phyloP scores from a whole-genome alignment of 202 grass and related monocot genomes.

The Brachypodium distachyon region DNA sequence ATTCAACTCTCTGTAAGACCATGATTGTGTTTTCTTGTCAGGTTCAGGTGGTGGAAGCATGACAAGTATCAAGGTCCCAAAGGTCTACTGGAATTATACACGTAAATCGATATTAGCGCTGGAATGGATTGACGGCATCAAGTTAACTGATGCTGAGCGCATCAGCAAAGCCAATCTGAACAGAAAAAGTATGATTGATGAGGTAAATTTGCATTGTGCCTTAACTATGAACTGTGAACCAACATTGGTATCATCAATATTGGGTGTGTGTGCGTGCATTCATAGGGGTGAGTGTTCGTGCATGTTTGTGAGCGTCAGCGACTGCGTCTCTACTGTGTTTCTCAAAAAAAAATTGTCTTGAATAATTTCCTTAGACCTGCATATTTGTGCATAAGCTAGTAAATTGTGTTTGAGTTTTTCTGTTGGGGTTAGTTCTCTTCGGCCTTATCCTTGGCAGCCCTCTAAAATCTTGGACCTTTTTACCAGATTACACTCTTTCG shows the following conservation, averaged over 20 bases:
- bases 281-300: too few relatives aligned
- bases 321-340: too few relatives aligned
- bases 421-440: too few relatives aligned
- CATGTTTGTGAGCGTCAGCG: too few relatives aligned
- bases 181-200: conserved; percentile 73
- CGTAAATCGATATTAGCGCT: conserved; percentile 73
- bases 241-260: background rate
- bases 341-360: too few relatives aligned
- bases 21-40: conserved; percentile 29
- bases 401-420: background rate
- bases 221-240: background rate
- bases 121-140: conserved; percentile 98
- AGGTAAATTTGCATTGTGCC: conserved; percentile 37
- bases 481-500: too few relatives aligned
- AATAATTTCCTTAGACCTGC: background rate
- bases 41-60: conserved; percentile 18
- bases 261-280: too few relatives aligned
- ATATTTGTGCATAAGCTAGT: background rate
- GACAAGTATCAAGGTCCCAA: conserved; percentile 63
- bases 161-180: conserved; percentile 73
- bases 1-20: background rate
- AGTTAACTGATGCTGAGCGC: conserved; percentile 64
- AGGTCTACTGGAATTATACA: conserved; percentile 89
- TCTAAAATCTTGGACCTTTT: too few relatives aligned
- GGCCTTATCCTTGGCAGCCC: too few relatives aligned